Conservation (phyloP, 2,329 filamentous ascomycete species). For the Nigrospora oryzae region DNA sequence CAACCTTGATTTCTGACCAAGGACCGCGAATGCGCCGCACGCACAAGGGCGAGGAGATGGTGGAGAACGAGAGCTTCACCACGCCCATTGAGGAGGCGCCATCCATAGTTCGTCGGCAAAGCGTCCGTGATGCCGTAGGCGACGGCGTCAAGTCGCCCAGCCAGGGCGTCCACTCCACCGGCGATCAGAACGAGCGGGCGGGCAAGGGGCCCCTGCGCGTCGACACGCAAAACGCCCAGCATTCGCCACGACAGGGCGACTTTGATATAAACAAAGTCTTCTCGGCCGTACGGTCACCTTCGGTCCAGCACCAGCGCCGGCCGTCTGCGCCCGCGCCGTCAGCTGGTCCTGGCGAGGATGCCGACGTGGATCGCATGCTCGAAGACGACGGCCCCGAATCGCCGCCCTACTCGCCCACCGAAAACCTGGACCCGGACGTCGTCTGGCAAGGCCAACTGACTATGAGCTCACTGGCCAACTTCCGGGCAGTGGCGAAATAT, state of each 20-base stretch:
- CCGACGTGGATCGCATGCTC: constrained; percentile 83
- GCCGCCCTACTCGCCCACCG: constrained; percentile 75
- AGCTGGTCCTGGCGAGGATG: constrained; percentile 61
- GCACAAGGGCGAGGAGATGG: constrained; percentile 88
- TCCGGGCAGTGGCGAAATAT: constrained; percentile 70
- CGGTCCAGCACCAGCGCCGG: constrained; percentile 35
- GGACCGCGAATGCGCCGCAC: constrained; percentile 76
- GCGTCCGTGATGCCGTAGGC: constrained; percentile 17
- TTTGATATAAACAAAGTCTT: constrained; percentile 87
- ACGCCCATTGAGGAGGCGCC: constrained; percentile 26
- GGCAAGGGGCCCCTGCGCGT: constrained; percentile 29
- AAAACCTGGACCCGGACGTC: constrained; percentile 62
- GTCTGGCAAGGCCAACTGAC: constrained; percentile 70
- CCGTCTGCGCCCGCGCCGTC: constrained; percentile 37
- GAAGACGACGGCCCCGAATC: constrained; percentile 74
- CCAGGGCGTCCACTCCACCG: constrained; percentile 9
- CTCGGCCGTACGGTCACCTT: constrained; percentile 71
- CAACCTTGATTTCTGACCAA: constrained; percentile 71
- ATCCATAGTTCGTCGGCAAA: constrained; percentile 25
- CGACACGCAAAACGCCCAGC: constrained; percentile 31
- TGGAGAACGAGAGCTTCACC: constrained; percentile 61
- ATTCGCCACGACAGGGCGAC: constrained; percentile 46
- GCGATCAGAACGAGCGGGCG: constrained; percentile 13
- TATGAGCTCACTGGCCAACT: constrained; percentile 72
- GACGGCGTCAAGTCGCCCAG: constrained; percentile 9